Base-by-base conservation (phyloP, 2,329 filamentous ascomycete species). In the Myriosclerotinia scirpicola region DNA sequence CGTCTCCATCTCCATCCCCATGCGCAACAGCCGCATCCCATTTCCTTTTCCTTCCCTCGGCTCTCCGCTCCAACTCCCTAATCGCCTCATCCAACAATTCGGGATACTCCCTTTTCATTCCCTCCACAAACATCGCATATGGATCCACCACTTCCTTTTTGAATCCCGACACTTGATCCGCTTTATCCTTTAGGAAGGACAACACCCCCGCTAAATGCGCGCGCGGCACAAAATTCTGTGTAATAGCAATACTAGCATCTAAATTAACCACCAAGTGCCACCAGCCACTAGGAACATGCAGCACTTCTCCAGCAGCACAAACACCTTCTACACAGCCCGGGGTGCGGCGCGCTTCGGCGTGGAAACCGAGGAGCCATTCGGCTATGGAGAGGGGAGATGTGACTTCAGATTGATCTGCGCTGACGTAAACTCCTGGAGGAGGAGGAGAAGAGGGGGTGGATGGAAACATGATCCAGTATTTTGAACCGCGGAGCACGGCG, bases 391-490 rank as follows among this genome's bases (percentile, higher is more conserved):
- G 84, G 1, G 94, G 95, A 64, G 90, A 93, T 0, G 94, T 98
- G 61, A 98, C 93, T 78, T 98, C 94, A 75, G 91, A 93, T 75
- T 92, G 90, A 75, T 98, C 95, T 50, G 88, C 84, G 5, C 91
- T 96, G 53, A 97, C 91, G 73, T 90, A 96, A 48, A 98, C 93
- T 4, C 94, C 94, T 0, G 94, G 94, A 8, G 95, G 93, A 12
- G 74, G 73, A 5, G 75, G 72, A 50, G 61, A 70, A 4, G 71
- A 71, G 4, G 88, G 83, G 0, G 87, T 85, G 0, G 87, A 87
- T 0, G 91, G 90, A 75, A 98, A 98, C 92, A 98, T 96, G 77
- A 98, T 94, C 94, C 95, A 98, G 81, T 98, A 98, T 76, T 98
- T 98, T 44, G 89, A 87, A 6, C 94, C 95, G 67, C 90, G 87